Evolutionary conservation across 2,329 filamentous ascomycete species (phyloP), one percentile per base, ranked within the genome.

Genomic region (Nothophoma quercina): DNA sequence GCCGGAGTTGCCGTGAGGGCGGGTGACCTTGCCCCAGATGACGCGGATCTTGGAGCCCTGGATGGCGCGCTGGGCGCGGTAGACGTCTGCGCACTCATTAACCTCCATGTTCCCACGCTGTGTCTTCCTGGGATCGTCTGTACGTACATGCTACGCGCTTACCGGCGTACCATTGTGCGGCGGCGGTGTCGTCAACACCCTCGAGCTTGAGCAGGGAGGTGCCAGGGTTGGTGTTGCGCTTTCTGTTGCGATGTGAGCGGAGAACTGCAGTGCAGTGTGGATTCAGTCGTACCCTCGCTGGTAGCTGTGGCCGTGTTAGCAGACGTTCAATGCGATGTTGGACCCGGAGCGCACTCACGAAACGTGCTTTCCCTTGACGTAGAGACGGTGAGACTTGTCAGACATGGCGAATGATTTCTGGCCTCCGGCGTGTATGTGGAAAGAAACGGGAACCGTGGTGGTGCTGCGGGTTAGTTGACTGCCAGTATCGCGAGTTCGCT

Each of bases 131-230:
- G 40, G 16, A 12, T 36, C 44, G n/a, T 13, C 29, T 51, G 55
- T 64, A 60, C 61, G 53, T 64, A 64, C 61, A 99, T 79, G 95
- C 95, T 79, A 98, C 88, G 84, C 93, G 93, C 90, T 99, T 99
- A 83, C 95, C 95, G 68, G 91, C 85, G 85, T 99, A 99, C 90
- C 97, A 69, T 58, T 88, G 90, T 81, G 95, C 93, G 77, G 88
- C 91, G 74, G 90, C 84, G 75, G 89, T 87, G 85, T 90, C 86
- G 75, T 96, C 92, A 74, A 98, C 95, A 80, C 93, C 93, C 86
- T 99, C 93, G 76, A 99, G 96, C 88, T 97, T 95, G 83, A 99
- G 89, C 82, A 98, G 85, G 78, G 90, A 85, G 62, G 90, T 96
- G 82, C 88, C 88, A 72, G 93, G 89, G 85, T 90, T 92, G 78